These are phyloP conservation scores for Diaporthe citrichinensis DNA, from an alignment of 2,329 filamentous ascomycete species.

Conservation along the genomic window DNA sequence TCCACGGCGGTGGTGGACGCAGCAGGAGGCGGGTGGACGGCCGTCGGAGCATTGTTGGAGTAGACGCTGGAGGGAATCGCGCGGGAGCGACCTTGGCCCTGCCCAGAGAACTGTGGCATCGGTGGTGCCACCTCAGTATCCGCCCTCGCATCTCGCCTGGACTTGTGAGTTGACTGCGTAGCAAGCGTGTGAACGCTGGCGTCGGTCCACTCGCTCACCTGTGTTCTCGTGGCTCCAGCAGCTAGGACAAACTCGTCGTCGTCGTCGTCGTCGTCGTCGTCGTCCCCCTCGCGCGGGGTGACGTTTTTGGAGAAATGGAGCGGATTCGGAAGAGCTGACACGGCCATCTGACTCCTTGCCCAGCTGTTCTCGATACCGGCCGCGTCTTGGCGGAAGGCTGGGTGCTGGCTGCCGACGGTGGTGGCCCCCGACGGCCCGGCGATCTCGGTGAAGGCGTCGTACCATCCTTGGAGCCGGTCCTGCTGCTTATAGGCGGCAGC, in stretches of 20 bases:
- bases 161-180: conserved; percentile 15
- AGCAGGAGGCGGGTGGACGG: conserved; percentile 32
- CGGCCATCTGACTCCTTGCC: conserved; percentile 13
- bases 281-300: conserved; percentile 4
- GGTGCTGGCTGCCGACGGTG: conserved; percentile 26
- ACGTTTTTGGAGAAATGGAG: conserved; percentile 22
- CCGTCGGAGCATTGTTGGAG: conserved; percentile 25
- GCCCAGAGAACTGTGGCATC: not conserved
- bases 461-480: conserved; percentile 35
- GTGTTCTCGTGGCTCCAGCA: not conserved
- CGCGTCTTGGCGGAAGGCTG: conserved; percentile 25
- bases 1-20: not conserved
- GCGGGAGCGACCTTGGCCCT: not conserved
- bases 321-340: conserved; percentile 34
- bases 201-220: conserved; percentile 29
- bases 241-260: conserved; percentile 13
- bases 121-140: not conserved
- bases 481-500: conserved; percentile 24
- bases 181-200: conserved; percentile 18
- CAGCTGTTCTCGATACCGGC: conserved; percentile 15
- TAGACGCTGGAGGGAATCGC: conserved; percentile 35
- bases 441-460: conserved; percentile 36
- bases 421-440: not conserved
- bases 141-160: not conserved
- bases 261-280: conserved; percentile 35